These are phyloP conservation scores for Lachnellula occidentalis DNA, from an alignment of 2,329 filamentous ascomycete genomes.

Conservation along the genomic window DNA sequence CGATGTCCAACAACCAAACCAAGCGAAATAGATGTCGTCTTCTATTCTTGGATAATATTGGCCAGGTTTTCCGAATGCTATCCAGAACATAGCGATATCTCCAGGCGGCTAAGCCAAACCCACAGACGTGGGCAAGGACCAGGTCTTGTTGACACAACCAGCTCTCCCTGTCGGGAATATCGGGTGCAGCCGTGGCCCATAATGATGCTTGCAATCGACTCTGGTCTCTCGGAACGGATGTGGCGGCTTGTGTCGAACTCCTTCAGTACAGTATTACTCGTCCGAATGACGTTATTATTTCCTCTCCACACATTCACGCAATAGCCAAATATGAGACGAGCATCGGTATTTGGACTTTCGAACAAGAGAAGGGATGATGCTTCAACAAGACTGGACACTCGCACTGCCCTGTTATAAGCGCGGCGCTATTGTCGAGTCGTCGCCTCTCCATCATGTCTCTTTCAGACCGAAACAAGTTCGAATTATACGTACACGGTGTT, in stretches of 20 bases:
- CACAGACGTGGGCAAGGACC: not conserved
- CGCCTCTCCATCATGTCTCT: not conserved
- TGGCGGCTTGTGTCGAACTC: not conserved
- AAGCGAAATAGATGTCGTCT: not conserved
- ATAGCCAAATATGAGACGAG: not conserved
- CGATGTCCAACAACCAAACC: not conserved
- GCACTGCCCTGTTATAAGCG: slow-evolving; percentile 21
- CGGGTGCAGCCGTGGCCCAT: not conserved
- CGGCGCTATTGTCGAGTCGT: slow-evolving; percentile 16
- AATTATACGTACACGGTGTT: slow-evolving; percentile 14
- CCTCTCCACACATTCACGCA: not conserved
- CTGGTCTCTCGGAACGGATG: not conserved
- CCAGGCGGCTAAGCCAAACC: no score
- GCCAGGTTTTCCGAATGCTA: not conserved
- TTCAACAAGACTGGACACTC: not conserved
- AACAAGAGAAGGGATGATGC: not conserved
- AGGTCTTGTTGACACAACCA: not conserved
- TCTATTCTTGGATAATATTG: not conserved
- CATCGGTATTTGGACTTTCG: not conserved
- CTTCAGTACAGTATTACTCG: no score
- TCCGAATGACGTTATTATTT: not conserved
- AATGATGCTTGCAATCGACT: not conserved
- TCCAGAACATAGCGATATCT: not conserved
- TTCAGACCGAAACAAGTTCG: slow-evolving; percentile 10
- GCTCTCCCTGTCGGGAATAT: not conserved